Base-by-base conservation (phyloP, 78 protist species). In the Planoprotostelium fungivorum region DNA sequence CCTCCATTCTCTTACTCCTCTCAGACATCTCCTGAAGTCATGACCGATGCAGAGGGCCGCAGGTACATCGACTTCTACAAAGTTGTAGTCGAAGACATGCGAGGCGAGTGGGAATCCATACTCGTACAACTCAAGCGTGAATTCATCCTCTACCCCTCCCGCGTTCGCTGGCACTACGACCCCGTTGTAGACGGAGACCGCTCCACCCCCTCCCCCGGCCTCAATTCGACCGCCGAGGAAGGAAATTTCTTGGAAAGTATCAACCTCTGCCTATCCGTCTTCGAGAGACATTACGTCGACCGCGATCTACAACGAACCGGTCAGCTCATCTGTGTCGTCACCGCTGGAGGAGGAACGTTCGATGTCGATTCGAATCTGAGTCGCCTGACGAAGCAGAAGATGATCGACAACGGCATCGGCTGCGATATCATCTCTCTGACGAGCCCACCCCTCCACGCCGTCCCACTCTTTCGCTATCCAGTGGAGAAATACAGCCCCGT, bases 271-370 rank as follows among this genome's bases (percentile, higher is more conserved):
- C 86, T 93, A 89, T 88, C 91, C 34, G 89, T 90, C 83, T 92
- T 95, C 63, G 93, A 96, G n/a, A 94, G 93, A 91, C 97, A 95
- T 88, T 96, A 93, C 90, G 93, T 92, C 25, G 96, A 96, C 84
- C 86, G 97, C 38, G 97, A 96, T 83, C 90, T 96, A 84, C 83
- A 86, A 36, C 38, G 97, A 39, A 95, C 96, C 29, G 97, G 97
- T 38, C 96, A 95, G 87, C 87, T 89, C 89, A 95, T 96, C 38
- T 87, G 94, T 28, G 93, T 94, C 28, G 87, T 96, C 1, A 91
- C 97, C 31, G 94, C 97, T 28, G 97, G 97, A 34, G 83, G 95
- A 10, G 97, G 97, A 1, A 84, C 94, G 37, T 91, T 94, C 63
- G 92, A 93, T 84, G 95, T 92, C 37, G 96, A 95, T n/a, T 86